Conservation (phyloP, 306 rosid species). For the Gastrolobium bilobum region DNA sequence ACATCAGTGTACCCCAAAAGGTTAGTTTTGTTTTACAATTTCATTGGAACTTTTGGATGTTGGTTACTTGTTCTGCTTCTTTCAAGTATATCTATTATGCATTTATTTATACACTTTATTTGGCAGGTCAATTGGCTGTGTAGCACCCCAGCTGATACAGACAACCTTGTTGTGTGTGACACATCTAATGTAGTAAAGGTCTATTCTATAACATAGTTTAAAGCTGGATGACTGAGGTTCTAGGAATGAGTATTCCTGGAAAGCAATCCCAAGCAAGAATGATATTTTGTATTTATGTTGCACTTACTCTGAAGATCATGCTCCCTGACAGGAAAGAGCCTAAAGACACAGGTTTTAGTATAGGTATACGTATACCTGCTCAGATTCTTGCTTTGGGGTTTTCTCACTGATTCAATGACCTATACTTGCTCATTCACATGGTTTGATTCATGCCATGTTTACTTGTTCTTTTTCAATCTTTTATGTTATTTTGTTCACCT, state of each 20-base stretch:
- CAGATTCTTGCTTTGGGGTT: slow-evolving; percentile 14
- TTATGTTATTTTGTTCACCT: slow-evolving; percentile 1
- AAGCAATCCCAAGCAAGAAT: slow-evolving; percentile 39
- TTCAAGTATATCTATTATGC: slow-evolving; percentile 1
- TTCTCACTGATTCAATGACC: slow-evolving; percentile 28
- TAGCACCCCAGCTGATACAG: slow-evolving; percentile 75
- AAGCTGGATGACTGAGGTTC: slow-evolving; percentile 35
- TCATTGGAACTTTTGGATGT: slow-evolving; percentile 19
- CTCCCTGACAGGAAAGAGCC: slow-evolving; percentile 5
- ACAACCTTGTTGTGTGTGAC: slow-evolving; percentile 90
- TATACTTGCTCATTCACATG: not conserved
- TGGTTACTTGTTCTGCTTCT: slow-evolving; percentile 36
- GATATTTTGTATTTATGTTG: slow-evolving; percentile 36
- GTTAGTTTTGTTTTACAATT: slow-evolving; percentile 58
- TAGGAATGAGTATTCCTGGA: slow-evolving; percentile 34
- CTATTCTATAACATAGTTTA: slow-evolving; percentile 68
- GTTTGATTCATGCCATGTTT: slow-evolving; percentile 1
- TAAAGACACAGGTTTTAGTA: slow-evolving; percentile 34
- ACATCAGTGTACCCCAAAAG: slow-evolving; percentile 69
- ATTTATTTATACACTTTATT: slow-evolving; percentile 41
- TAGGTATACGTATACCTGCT: slow-evolving; percentile 10
- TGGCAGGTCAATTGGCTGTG: slow-evolving; percentile 94
- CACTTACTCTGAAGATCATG: slow-evolving; percentile 14
- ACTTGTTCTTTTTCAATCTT: not conserved
- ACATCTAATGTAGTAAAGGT: slow-evolving; percentile 87